A percentile compares a stretch with the other conserved stretches of the same genome.
Evolutionary conservation across 2,329 filamentous ascomycete species (phyloP).

Genomic region (Geosmithia flava): DNA sequence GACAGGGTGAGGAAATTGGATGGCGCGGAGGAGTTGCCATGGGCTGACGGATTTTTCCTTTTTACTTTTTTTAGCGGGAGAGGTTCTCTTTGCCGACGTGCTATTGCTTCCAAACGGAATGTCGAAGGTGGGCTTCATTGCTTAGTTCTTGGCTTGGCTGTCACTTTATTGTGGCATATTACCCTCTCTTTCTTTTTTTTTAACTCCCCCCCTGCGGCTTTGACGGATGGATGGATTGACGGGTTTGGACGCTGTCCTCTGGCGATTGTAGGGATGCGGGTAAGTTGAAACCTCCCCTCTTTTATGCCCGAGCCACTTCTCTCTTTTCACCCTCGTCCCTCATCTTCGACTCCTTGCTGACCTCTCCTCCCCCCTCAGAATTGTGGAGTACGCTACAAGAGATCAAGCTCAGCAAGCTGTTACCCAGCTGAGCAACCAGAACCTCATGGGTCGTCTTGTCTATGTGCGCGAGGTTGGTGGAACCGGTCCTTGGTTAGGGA

Average conservation of each 20-base stretch:
- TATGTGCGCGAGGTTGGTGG: slow-evolving; percentile 83
- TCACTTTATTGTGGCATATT: slow-evolving; percentile 41
- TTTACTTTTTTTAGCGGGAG: slow-evolving; percentile 58
- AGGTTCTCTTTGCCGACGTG: slow-evolving; percentile 98
- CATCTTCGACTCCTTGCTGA: slow-evolving; percentile 14
- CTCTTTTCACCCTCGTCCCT: not conserved
- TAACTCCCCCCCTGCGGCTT: slow-evolving; percentile 44
- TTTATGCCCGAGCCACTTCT: slow-evolving; percentile 2
- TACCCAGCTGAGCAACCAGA: slow-evolving; percentile 96
- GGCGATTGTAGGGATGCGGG: slow-evolving; percentile 99
- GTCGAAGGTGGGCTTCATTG: slow-evolving; percentile 99
- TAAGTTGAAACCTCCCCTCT: slow-evolving; percentile 40
- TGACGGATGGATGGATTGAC: slow-evolving; percentile 98
- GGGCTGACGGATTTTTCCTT: slow-evolving; percentile 23
- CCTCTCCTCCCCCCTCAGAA: slow-evolving; percentile 39
- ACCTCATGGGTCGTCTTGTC: slow-evolving; percentile 94
- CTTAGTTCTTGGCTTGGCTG: slow-evolving; percentile 75
- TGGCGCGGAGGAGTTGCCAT: slow-evolving; percentile 11
- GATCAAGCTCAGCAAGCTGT: slow-evolving; percentile 98
- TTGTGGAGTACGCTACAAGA: slow-evolving; percentile 99
- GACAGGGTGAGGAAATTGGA: slow-evolving; percentile 64
- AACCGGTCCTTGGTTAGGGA: not conserved
- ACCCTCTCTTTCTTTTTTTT: slow-evolving; percentile 37
- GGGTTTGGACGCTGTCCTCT: slow-evolving; percentile 84
- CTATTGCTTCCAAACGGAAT: slow-evolving; percentile 99